These are phyloP conservation scores for Nepenthes mirabilis DNA, from an alignment of 148 eudicot species.

Conservation along the genomic window DNA sequence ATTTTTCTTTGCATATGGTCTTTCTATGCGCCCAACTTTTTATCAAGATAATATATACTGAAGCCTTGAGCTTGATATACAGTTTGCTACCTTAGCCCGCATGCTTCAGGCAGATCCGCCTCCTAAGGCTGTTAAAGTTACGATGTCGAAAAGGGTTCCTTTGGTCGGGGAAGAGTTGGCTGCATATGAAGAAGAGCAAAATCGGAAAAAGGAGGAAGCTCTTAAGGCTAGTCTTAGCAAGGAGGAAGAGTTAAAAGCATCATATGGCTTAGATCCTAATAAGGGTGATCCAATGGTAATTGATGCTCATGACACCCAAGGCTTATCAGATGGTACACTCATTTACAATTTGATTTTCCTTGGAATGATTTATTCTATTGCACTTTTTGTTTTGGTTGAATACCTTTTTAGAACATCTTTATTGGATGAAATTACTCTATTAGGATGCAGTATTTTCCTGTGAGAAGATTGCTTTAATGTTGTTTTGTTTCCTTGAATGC, in stretches of 20 bases:
- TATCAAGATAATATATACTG: no score
- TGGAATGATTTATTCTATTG: neutral
- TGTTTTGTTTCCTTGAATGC: no score
- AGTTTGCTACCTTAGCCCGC: constrained; percentile 84
- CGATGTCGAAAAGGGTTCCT: constrained; percentile 79
- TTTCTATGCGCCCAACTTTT: no score
- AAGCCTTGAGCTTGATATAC: constrained; percentile 12
- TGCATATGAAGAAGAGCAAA: constrained; percentile 92
- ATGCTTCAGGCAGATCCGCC: constrained; percentile 99
- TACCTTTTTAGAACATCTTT: neutral
- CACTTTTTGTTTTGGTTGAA: neutral
- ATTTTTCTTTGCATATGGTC: no score
- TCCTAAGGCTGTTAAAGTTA: constrained; percentile 97
- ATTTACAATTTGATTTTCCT: constrained; percentile 1
- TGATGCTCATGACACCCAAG: constrained; percentile 43
- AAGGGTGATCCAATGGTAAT: constrained; percentile 63
- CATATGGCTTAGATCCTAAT: constrained; percentile 35
- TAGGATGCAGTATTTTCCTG: no score
- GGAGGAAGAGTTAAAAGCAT: constrained; percentile 69
- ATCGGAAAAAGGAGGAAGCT: constrained; percentile 82
- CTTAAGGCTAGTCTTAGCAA: constrained; percentile 68
- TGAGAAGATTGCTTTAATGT: no score
- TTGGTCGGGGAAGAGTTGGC: constrained; percentile 94
- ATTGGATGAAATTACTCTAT: no score
- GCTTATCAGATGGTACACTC: constrained; percentile 49